Percentiles rank a stretch among this genome's conserved stretches.
Evolutionary conservation across 2,329 filamentous ascomycete species (phyloP).

Genomic region (Fusarium siculi): DNA sequence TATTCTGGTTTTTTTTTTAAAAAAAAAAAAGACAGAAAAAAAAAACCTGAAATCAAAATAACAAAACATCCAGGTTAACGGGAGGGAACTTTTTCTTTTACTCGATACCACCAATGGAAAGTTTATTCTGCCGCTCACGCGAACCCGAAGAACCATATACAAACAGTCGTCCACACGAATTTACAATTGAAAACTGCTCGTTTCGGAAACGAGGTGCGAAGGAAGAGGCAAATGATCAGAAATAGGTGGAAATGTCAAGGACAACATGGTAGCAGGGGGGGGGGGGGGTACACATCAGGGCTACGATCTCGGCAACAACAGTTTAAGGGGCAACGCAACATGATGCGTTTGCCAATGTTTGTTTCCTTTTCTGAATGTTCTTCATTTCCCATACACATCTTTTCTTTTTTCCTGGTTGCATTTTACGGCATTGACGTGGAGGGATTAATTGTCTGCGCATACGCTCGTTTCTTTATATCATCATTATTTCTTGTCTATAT

Average conservation of each 20-base stretch:
- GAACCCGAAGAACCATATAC: constrained; percentile 41
- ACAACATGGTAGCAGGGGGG: neutral
- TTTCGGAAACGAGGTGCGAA: neutral
- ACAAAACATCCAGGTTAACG: constrained; percentile 1
- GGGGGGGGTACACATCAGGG: constrained; percentile 5
- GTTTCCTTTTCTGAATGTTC: constrained; percentile 27
- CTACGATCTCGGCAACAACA: constrained; percentile 18
- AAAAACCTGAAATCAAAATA: neutral
- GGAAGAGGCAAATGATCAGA: constrained; percentile 4
- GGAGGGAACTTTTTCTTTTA: constrained; percentile 33
- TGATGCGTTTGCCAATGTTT: constrained; percentile 26
- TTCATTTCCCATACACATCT: constrained; percentile 21
- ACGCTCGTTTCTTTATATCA: constrained; percentile 29
- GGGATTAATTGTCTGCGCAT: constrained; percentile 34
- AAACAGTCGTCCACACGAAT: constrained; percentile 31
- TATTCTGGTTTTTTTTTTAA: neutral
- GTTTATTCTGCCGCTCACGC: constrained; percentile 51
- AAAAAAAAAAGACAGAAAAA: neutral
- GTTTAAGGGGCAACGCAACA: constrained; percentile 26
- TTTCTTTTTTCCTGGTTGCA: constrained; percentile 16
- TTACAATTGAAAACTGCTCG: constrained; percentile 11
- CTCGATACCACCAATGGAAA: constrained; percentile 40
- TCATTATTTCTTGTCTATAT: constrained; percentile 22
- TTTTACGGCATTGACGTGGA: constrained; percentile 26
- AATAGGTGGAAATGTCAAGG: constrained; percentile 4